Evolutionary conservation across 257 asterid species (phyloP).

Genomic region (Nicotiana benthamiana): DNA sequence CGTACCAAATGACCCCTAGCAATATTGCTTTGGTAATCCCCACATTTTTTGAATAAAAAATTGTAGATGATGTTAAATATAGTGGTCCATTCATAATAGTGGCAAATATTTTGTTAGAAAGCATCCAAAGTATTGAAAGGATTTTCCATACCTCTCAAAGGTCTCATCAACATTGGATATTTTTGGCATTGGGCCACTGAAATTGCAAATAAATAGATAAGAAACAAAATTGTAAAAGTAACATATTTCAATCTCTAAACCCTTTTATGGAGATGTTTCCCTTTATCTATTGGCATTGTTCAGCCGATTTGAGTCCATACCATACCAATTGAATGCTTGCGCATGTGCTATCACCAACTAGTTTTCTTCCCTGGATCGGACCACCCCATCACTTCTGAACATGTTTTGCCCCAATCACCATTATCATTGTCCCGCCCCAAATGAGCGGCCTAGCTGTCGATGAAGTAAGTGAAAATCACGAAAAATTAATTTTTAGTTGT

Average conservation of each 20-base stretch:
- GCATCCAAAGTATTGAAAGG: slow-evolving; percentile 9
- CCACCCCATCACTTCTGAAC: background rate
- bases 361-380: background rate
- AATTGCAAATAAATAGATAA: background rate
- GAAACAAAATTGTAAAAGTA: slow-evolving; percentile 6
- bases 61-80: background rate
- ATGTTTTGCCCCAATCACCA: background rate
- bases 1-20: too few species aligned
- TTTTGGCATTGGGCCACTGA: slow-evolving; percentile 1
- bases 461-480: background rate
- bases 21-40: background rate
- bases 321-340: background rate
- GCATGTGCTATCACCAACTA: background rate
- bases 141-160: background rate
- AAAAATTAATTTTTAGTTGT: background rate
- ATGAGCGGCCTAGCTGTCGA: background rate
- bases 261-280: background rate
- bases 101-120: background rate
- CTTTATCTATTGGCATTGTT: background rate
- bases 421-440: background rate
- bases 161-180: slow-evolving; percentile 1
- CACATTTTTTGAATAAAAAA: background rate
- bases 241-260: background rate
- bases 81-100: background rate
- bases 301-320: background rate